Evolutionary conservation across 2,329 filamentous ascomycete species (phyloP).

Genomic region (Berkeleyomyces basicola): DNA sequence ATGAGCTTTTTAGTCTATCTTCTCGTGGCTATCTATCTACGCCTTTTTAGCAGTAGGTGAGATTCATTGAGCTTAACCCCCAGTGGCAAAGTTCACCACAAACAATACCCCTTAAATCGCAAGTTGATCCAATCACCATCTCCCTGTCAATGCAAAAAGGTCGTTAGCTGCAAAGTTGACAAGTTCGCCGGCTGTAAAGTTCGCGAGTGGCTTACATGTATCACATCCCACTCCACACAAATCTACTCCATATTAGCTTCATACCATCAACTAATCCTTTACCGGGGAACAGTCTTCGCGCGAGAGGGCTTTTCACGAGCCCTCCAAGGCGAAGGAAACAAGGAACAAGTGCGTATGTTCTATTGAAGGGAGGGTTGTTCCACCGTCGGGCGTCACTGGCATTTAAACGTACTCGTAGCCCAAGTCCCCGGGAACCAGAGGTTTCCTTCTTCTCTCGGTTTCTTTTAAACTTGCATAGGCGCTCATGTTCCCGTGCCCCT

Average conservation of each 20-base stretch:
- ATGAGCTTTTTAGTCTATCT: too few species aligned
- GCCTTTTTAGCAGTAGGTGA: too few species aligned
- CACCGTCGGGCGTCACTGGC: not conserved
- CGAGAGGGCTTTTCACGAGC: not conserved
- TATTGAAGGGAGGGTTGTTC: not conserved
- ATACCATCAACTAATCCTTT: not conserved
- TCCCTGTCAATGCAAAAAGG: not conserved
- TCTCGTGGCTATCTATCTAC: too few species aligned
- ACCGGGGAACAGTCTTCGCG: not conserved
- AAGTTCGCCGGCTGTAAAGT: not conserved
- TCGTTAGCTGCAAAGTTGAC: not conserved
- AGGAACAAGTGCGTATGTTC: not conserved
- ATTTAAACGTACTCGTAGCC: not conserved
- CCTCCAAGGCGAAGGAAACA: not conserved
- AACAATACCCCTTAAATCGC: not conserved
- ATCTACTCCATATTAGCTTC: not conserved
- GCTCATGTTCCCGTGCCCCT: not conserved
- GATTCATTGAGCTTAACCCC: too few species aligned
- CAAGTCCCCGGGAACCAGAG: not conserved
- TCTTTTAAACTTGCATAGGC: not conserved
- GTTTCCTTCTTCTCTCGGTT: not conserved
- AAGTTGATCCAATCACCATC: not conserved
- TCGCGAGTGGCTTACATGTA: not conserved
- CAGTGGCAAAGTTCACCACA: not conserved
- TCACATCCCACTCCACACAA: not conserved